phyloP scores from a whole-genome alignment of 176 grass and related monocot genomes.

The Oryza brachyantha region DNA sequence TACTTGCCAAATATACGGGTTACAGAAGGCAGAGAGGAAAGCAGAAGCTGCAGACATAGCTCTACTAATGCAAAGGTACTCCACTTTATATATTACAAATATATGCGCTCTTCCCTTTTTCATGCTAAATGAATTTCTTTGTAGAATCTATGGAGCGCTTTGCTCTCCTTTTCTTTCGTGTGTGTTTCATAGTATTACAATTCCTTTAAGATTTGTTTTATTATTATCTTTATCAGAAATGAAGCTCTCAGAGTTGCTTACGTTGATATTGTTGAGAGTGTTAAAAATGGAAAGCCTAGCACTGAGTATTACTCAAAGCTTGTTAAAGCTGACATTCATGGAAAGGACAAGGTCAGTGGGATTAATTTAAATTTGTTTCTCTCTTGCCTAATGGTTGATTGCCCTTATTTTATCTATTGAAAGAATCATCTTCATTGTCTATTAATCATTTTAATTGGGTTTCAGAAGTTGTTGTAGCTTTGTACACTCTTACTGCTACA shows the following conservation, averaged over 20 bases:
- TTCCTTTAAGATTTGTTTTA: slow-evolving; percentile 25
- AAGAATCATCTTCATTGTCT: not conserved
- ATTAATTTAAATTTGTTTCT: slow-evolving; percentile 8
- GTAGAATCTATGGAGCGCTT: slow-evolving; percentile 2
- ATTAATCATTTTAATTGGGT: not conserved
- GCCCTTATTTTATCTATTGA: not conserved
- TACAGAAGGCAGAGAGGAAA: slow-evolving; percentile 80
- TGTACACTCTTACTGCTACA: not conserved
- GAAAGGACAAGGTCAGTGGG: slow-evolving; percentile 73
- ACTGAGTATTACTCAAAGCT: slow-evolving; percentile 94
- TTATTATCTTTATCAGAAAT: slow-evolving; percentile 56
- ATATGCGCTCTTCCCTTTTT: not conserved
- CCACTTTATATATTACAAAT: slow-evolving; percentile 29
- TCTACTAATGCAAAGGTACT: slow-evolving; percentile 81
- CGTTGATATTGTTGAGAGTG: slow-evolving; percentile 69
- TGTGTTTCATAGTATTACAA: not conserved
- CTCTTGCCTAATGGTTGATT: slow-evolving; percentile 3
- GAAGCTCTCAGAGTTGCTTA: slow-evolving; percentile 95
- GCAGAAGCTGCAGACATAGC: slow-evolving; percentile 86
- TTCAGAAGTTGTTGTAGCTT: not conserved
- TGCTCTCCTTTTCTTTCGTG: not conserved
- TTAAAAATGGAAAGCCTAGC: slow-evolving; percentile 65
- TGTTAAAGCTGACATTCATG: slow-evolving; percentile 93
- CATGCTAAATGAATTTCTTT: not conserved
- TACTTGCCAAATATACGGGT: slow-evolving; percentile 93